A percentile compares a stretch with the other conserved stretches of the same genome.
phyloP scores from a whole-genome alignment of 2,329 filamentous ascomycete species.

The Emergomyces orientalis region DNA sequence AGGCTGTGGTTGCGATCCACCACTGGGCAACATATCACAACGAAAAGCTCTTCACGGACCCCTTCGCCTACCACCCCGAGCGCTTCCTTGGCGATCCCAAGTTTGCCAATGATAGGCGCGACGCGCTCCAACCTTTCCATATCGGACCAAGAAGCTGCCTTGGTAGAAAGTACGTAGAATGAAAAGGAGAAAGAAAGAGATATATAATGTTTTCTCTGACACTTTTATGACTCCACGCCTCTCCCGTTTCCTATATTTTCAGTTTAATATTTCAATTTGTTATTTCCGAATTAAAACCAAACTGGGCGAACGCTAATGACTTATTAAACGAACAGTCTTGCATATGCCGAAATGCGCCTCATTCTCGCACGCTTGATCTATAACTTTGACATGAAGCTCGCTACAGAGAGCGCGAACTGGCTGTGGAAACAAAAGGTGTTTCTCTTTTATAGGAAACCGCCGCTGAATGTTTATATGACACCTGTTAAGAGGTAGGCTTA shows the following conservation, averaged over 20 bases:
- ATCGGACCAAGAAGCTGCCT: slow-evolving; percentile 44
- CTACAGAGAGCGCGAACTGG: slow-evolving; percentile 33
- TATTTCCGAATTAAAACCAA: not conserved
- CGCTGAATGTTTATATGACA: slow-evolving; percentile 31
- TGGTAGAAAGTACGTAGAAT: slow-evolving; percentile 38
- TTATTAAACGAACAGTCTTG: slow-evolving; percentile 30
- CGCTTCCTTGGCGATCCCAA: slow-evolving; percentile 32
- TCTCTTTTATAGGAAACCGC: slow-evolving; percentile 35
- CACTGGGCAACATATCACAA: slow-evolving; percentile 41
- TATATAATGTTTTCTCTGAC: not conserved
- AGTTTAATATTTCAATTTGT: too few relatives aligned
- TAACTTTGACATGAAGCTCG: slow-evolving; percentile 42
- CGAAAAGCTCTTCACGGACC: slow-evolving; percentile 37
- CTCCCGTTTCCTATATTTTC: not conserved
- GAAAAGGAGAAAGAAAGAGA: not conserved
- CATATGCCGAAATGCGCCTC: slow-evolving; percentile 44
- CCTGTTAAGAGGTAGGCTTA: slow-evolving; percentile 14
- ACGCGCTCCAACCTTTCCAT: slow-evolving; percentile 42
- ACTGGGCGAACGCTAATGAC: not conserved
- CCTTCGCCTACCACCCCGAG: slow-evolving; percentile 41
- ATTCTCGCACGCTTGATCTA: slow-evolving; percentile 42
- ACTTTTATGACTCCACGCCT: not conserved
- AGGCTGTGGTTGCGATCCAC: slow-evolving; percentile 38
- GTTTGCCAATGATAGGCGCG: slow-evolving; percentile 37
- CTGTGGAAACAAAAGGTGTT: slow-evolving; percentile 32